Evolutionary conservation across 768 basidiomycete genomes (phyloP).

Genomic region (Clitopilus hobsonii): DNA sequence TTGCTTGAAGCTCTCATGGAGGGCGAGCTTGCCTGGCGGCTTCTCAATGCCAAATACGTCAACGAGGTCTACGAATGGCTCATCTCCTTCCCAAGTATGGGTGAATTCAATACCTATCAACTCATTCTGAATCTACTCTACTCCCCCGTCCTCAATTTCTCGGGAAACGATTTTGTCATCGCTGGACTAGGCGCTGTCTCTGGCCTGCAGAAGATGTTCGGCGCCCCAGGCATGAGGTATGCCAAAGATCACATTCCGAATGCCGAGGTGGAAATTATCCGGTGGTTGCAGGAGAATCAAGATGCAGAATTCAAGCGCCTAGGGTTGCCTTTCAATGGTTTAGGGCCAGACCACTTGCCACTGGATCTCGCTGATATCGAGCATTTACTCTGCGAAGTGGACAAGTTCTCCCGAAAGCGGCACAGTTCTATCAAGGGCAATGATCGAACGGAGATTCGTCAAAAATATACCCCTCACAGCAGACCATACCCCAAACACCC

Average conservation of each 20-base stretch:
- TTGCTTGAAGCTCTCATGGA: slow-evolving; percentile 60
- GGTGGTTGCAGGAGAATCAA: slow-evolving; percentile 61
- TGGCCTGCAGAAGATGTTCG: slow-evolving; percentile 69
- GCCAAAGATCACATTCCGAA: slow-evolving; percentile 23
- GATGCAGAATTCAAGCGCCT: slow-evolving; percentile 55
- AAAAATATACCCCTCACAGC: slow-evolving; percentile 28
- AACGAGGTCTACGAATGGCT: slow-evolving; percentile 62
- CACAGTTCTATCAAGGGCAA: slow-evolving; percentile 43
- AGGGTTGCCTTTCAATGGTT: slow-evolving; percentile 45
- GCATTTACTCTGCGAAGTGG: slow-evolving; percentile 74
- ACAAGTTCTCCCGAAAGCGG: slow-evolving; percentile 66
- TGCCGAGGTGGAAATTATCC: slow-evolving; percentile 55
- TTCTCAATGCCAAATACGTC: slow-evolving; percentile 47
- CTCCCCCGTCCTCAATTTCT: slow-evolving; percentile 52
- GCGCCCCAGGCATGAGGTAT: slow-evolving; percentile 25
- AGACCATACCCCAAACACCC: slow-evolving; percentile 19
- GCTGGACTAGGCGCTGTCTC: slow-evolving; percentile 63
- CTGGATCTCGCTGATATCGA: slow-evolving; percentile 72
- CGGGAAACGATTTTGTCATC: slow-evolving; percentile 65
- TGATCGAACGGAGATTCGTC: slow-evolving; percentile 30
- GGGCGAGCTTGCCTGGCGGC: slow-evolving; percentile 41
- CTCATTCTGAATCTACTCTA: slow-evolving; percentile 59
- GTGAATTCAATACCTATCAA: slow-evolving; percentile 71
- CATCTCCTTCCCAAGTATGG: slow-evolving; percentile 62
- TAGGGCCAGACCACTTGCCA: slow-evolving; percentile 43